Evolutionary conservation across 257 asterid genomes (phyloP).

Genomic region (Fraxinus anomala): DNA sequence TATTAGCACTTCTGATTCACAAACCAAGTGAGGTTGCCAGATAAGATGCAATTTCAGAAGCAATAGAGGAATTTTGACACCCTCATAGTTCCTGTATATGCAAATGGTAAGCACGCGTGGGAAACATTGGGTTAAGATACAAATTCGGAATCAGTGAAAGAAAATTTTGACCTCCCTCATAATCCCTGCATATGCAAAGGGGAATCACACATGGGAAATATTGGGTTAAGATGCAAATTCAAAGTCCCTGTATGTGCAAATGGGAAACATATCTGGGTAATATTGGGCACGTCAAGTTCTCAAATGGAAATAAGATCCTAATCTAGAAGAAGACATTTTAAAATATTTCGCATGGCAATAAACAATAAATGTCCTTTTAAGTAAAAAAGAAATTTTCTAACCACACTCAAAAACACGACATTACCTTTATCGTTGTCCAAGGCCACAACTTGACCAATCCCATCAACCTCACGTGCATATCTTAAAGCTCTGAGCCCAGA

Average conservation of each 20-base stretch:
- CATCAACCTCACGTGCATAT: conserved; percentile 94
- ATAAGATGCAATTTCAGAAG: background rate
- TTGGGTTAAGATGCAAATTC: too few relatives aligned
- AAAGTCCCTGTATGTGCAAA: background rate
- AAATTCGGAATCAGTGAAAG: background rate
- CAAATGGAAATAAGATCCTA: background rate
- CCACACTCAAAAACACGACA: background rate
- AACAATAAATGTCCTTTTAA: background rate
- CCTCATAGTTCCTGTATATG: background rate
- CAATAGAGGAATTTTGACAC: background rate
- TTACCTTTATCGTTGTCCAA: conserved; percentile 87
- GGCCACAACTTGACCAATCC: conserved; percentile 91
- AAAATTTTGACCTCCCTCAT: background rate
- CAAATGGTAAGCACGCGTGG: background rate
- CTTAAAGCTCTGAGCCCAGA: conserved; percentile 95
- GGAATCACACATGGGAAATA: too few relatives aligned
- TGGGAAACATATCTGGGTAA: background rate
- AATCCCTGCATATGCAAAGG: background rate
- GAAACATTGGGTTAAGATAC: too few relatives aligned
- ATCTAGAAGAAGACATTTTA: background rate
- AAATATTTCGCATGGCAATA: background rate
- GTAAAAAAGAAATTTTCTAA: background rate
- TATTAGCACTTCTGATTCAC: conserved; percentile 10
- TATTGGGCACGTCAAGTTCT: background rate
- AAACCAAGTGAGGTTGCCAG: conserved; percentile 13